Percentiles rank a stretch among this genome's conserved stretches.
These are phyloP conservation scores for Fraxinus albicans DNA, from an alignment of 305 asterid species.

Conservation along the genomic window DNA sequence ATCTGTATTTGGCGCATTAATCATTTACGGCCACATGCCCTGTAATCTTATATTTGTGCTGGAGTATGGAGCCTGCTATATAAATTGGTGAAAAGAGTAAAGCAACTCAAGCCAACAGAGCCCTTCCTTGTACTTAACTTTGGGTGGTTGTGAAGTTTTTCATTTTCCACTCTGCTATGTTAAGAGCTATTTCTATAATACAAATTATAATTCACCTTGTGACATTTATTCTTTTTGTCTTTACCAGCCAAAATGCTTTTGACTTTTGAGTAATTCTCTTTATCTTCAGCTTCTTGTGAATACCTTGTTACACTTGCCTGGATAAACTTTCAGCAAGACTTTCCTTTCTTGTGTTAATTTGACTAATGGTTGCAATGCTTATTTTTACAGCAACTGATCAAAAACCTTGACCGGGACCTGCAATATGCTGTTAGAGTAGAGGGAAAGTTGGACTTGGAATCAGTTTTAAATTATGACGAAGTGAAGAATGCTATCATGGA, in stretches of 20 bases:
- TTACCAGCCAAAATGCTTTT: background rate
- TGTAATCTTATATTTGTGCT: background rate
- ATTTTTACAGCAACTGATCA: constrained; percentile 66
- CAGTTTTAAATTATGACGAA: constrained; percentile 79
- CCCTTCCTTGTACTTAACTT: background rate
- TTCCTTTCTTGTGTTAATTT: constrained; percentile 18
- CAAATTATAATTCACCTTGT: background rate
- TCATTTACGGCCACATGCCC: background rate
- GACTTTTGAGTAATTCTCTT: constrained; percentile 16
- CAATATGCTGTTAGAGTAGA: constrained; percentile 93
- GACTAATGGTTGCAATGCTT: constrained; percentile 22
- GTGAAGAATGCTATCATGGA: constrained; percentile 79
- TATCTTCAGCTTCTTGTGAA: constrained; percentile 12
- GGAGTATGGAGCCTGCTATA: background rate
- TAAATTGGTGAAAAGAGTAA: background rate
- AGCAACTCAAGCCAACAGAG: background rate
- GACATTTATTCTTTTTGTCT: background rate
- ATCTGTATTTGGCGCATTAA: background rate
- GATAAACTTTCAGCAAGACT: constrained; percentile 1
- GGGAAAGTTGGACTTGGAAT: constrained; percentile 84
- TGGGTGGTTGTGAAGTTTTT: background rate
- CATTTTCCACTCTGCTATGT: constrained; percentile 3
- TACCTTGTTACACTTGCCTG: constrained; percentile 9
- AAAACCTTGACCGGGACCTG: constrained; percentile 96
- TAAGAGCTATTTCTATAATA: constrained; percentile 1